Base-by-base conservation (phyloP, 768 basidiomycete species). In the Baorangia bicolor region DNA sequence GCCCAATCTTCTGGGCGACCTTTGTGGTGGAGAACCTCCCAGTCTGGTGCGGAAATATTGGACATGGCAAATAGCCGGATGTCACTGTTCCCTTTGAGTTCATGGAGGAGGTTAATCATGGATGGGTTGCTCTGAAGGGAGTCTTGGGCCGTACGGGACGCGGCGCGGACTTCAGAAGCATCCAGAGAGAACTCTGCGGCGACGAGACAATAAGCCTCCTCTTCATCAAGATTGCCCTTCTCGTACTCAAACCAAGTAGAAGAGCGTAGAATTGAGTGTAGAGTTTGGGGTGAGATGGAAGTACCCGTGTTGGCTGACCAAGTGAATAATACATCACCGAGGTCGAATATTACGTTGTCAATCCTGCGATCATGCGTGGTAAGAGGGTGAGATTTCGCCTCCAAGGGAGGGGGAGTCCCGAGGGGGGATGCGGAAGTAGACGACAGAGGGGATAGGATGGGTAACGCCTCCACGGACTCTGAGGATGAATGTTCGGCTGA, bases 31-130 rank as follows among this genome's bases (percentile, higher is more conserved):
- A 65, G 64, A 31, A 60, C 11, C 12, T 66, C 60, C 57, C 64
- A 64, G 35, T 64, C 64, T 2, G 64, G 64, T 5, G 57, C 48
- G 0, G 64, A 63, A 28, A 68, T 55, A 28, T 66, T 61, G 25
- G 64, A 64, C 62, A 67, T 61, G 52, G 65, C 65, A 10, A 62
- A 64, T 2, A 65, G 27, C n/a, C 18, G 50, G 14, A 65, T 51
- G 38, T 45, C 46, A 9, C 2, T 43, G 18, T 48, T 45, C 0
- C 16, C 18, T 21, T 48, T 60, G 33, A 66, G 61, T 9, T 65
- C 53, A 4, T 48, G 60, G n/a, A 64, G 49, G 40, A 64, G 44
- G 3, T 50, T 7, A 13, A 64, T 4, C 64, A 64, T 64, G 20
- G 50, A 55, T 33, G 37, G 13, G 5, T 65, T 31, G 4, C 21